phyloP scores from a whole-genome alignment of 164 flowering plant genomes.

The Magnolia officinalis region DNA sequence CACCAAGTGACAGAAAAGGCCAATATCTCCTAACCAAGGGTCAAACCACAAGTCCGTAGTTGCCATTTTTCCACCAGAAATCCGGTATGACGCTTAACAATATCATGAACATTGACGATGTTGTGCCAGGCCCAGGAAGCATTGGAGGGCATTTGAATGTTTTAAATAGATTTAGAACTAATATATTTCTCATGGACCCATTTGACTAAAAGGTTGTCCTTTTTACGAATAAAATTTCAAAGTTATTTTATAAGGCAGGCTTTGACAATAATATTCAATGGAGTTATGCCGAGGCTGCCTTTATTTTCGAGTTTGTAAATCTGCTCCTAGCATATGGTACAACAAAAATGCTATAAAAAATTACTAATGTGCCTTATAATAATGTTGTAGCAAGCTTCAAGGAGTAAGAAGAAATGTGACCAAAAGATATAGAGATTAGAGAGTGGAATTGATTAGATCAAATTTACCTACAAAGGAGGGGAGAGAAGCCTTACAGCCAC shows the following conservation, averaged over 20 bases:
- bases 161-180: neutral
- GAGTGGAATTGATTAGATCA: neutral
- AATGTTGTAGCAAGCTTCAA: neutral
- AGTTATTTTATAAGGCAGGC: neutral
- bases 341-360: neutral
- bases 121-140: neutral
- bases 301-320: neutral
- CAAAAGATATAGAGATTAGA: neutral
- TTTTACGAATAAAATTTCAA: neutral
- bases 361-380: neutral
- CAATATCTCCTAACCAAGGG: neutral
- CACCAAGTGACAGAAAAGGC: neutral
- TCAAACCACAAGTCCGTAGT: too few relatives aligned
- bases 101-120: neutral
- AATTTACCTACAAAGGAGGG: neutral
- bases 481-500: neutral
- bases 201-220: neutral
- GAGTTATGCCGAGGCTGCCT: neutral
- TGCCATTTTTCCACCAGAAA: neutral
- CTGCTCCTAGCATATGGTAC: neutral
- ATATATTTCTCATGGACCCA: neutral
- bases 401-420: neutral
- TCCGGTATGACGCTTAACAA: neutral
- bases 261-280: neutral
- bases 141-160: neutral